Base-by-base conservation (phyloP, 1,139 yeast genomes). In the Ogataea hybrid region DNA sequence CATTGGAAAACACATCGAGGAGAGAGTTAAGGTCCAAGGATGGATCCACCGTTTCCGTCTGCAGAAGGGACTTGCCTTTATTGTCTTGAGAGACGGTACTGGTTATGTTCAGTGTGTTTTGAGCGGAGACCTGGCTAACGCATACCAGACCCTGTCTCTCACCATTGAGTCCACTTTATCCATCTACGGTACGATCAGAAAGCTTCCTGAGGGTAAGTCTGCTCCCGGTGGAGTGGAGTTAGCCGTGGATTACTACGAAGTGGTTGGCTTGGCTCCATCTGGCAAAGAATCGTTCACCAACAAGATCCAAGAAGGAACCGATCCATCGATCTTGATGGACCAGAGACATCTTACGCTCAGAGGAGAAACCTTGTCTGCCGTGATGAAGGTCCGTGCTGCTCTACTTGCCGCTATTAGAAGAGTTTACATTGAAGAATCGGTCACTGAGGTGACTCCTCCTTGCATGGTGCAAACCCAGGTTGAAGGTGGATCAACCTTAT, bases 211-310 rank as follows among this genome's bases (percentile, higher is more conserved):
- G 63, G 98, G 98, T 52, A 90, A 94, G 67, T 74, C 84, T 53
- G 99, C 98, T 6, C 97, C 97, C 47, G 98, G 97, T 50, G 96
- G 96, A 46, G 95, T 92, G 53, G 99, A 94, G 69, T 77, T 94
- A 57, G 75, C 76, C 53, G 97, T 84, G 42, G 98, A 92, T 67
- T 92, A 75, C 70, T 94, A 88, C 67, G 82, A 84, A 64, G 72
- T 94, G 42, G 74, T 90, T 47, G 96, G 97, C 42, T 75, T 86
- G 53, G 98, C 99, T 32, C 99, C 99, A 56, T 71, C 92, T 49
- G 99, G 98, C 43, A 96, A 88, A 39, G 97, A 90, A 36, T 81
- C 98, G 6, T n/a, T n/a, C n/a, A n/a, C n/a, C n/a, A n/a, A n/a
- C n/a, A n/a, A n/a, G n/a, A n/a, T n/a, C n/a, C n/a, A n/a, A n/a